These are phyloP conservation scores for Fusarium sp. DNA, from an alignment of 2,329 filamentous ascomycete species.

Conservation along the genomic window DNA sequence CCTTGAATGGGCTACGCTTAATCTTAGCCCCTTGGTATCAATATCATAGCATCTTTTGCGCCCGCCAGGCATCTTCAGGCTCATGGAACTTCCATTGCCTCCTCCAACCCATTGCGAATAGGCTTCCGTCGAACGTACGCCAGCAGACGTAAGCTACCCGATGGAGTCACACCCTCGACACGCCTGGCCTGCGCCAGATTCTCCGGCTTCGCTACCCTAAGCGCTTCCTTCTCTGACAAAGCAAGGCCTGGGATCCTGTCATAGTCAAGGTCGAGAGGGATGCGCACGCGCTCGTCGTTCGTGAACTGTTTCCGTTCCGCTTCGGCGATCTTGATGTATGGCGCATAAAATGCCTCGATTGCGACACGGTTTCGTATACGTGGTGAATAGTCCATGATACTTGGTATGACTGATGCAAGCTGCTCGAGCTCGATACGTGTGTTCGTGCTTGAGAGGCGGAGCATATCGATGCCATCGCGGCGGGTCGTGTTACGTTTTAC, in stretches of 20 bases:
- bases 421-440: slow-evolving; percentile 58
- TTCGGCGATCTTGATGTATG: slow-evolving; percentile 81
- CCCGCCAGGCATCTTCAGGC: neutral
- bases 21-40: neutral
- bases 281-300: slow-evolving; percentile 77
- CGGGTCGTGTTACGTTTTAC: slow-evolving; percentile 73
- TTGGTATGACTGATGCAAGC: slow-evolving; percentile 68
- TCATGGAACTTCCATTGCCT: slow-evolving; percentile 6
- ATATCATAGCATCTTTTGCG: neutral
- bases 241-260: slow-evolving; percentile 77
- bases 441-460: slow-evolving; percentile 72
- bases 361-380: slow-evolving; percentile 75
- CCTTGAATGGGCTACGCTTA: neutral
- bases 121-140: slow-evolving; percentile 63
- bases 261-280: slow-evolving; percentile 84
- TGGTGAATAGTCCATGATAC: slow-evolving; percentile 63
- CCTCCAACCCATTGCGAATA: neutral
- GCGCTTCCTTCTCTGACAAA: slow-evolving; percentile 78
- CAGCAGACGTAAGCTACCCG: slow-evolving; percentile 70
- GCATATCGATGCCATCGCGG: slow-evolving; percentile 81
- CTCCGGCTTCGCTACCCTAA: slow-evolving; percentile 79
- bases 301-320: slow-evolving; percentile 73
- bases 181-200: slow-evolving; percentile 88
- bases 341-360: slow-evolving; percentile 87
- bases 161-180: slow-evolving; percentile 81